Evolutionary conservation across 805 yeast species (phyloP).

Genomic region (Metschnikowia chrysomelidarum): DNA sequence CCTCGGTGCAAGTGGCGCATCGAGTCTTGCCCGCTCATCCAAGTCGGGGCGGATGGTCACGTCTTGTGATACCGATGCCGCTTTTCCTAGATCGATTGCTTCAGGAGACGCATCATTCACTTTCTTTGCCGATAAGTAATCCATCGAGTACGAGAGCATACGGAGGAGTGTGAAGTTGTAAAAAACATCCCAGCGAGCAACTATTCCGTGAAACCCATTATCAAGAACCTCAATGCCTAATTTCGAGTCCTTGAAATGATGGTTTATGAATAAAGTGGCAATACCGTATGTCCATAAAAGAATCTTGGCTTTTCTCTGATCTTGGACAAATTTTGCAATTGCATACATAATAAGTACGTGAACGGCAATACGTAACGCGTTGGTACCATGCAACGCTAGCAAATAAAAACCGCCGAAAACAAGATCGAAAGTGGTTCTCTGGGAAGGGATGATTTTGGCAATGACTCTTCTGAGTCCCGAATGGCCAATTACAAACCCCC

Average conservation of each 20-base stretch:
- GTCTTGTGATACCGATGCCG: conserved; percentile 1
- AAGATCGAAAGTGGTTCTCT: conserved; percentile 67
- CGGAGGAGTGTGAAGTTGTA: conserved; percentile 87
- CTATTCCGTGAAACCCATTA: conserved; percentile 64
- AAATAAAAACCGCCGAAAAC: conserved; percentile 68
- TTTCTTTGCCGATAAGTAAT: conserved; percentile 51
- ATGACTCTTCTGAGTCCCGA: conserved; percentile 43
- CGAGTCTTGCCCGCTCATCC: conserved; percentile 64
- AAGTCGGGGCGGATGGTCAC: conserved; percentile 17
- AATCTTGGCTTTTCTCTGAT: conserved; percentile 38
- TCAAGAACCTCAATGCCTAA: conserved; percentile 61
- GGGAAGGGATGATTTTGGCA: conserved; percentile 16
- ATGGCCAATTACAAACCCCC: conserved; percentile 57
- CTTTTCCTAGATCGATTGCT: conserved; percentile 3
- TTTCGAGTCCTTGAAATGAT: conserved; percentile 53
- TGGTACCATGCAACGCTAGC: conserved; percentile 77
- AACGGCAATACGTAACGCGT: conserved; percentile 55
- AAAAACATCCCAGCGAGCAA: conserved; percentile 93
- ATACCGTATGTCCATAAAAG: conserved; percentile 78
- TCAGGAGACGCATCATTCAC: neutral
- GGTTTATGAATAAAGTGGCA: conserved; percentile 75
- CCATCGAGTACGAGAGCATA: conserved; percentile 79
- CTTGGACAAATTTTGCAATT: conserved; percentile 40
- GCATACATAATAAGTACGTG: conserved; percentile 56
- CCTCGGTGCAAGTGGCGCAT: conserved; percentile 55